A percentile compares a stretch with the other conserved stretches of the same genome.
Evolutionary conservation across 108 stramenopile species (phyloP).

Genomic region (Stephanodiscus triporus): DNA sequence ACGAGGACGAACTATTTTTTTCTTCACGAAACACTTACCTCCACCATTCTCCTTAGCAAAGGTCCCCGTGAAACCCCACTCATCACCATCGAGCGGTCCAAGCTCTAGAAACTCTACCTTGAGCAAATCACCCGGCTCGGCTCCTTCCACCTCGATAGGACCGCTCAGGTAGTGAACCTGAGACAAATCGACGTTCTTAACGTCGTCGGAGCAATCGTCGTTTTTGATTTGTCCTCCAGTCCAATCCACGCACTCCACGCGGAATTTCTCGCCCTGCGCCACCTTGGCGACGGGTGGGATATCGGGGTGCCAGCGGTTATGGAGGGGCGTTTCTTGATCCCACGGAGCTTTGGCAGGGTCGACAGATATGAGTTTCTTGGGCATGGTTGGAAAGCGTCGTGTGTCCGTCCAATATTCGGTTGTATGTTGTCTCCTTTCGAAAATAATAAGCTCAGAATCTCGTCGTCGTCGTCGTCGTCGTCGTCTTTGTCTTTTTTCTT

Average conservation of each 20-base stretch:
- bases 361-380: constrained; percentile 58
- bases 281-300: constrained; percentile 70
- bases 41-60: constrained; percentile 79
- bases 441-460: too few relatives aligned
- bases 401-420: too few relatives aligned
- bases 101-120: constrained; percentile 70
- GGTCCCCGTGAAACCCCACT: constrained; percentile 73
- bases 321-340: constrained; percentile 69
- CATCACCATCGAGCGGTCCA: constrained; percentile 64
- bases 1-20: not conserved
- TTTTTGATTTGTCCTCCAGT: constrained; percentile 76
- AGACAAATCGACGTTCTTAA: constrained; percentile 70
- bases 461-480: too few relatives aligned
- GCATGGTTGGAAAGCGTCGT: too few relatives aligned
- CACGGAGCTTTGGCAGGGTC: constrained; percentile 62
- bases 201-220: constrained; percentile 63
- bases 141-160: constrained; percentile 58
- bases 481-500: too few relatives aligned
- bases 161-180: constrained; percentile 76
- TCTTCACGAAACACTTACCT: constrained; percentile 17
- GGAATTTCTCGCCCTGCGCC: constrained; percentile 60
- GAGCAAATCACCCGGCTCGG: constrained; percentile 65
- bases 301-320: constrained; percentile 76
- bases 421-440: too few relatives aligned
- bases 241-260: constrained; percentile 75